These are phyloP conservation scores for Stagonosporopsis tanaceti DNA, from an alignment of 2,329 filamentous ascomycete species.

Conservation along the genomic window DNA sequence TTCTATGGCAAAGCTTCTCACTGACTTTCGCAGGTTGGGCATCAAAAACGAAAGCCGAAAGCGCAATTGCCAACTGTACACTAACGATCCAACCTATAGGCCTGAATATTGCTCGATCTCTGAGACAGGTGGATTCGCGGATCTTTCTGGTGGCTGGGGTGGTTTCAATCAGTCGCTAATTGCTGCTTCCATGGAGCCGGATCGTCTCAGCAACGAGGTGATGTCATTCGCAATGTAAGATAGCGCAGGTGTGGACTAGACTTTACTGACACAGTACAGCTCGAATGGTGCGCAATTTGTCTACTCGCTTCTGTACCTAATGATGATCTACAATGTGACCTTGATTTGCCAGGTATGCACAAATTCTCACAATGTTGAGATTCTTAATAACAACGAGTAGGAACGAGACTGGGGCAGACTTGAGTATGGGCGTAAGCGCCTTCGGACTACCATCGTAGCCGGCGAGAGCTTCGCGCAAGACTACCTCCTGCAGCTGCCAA, in stretches of 20 bases:
- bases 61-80: constrained; percentile 12
- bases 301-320: constrained; percentile 42
- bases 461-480: constrained; percentile 37
- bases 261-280: constrained; percentile 16
- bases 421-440: constrained; percentile 31
- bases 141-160: constrained; percentile 33
- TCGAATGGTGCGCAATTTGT: constrained; percentile 44
- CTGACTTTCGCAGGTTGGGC: constrained; percentile 1
- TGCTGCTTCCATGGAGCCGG: constrained; percentile 24
- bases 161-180: constrained; percentile 35
- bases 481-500: constrained; percentile 44
- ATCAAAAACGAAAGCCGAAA: constrained; percentile 10
- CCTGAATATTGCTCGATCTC: constrained; percentile 3
- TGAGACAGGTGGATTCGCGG: constrained; percentile 11
- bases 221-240: constrained; percentile 36
- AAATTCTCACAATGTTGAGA: not conserved
- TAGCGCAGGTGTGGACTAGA: not conserved
- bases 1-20: not conserved
- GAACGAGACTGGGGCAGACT: constrained; percentile 43
- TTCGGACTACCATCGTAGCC: constrained; percentile 41
- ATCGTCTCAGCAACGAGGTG: constrained; percentile 33
- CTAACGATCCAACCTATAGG: not conserved
- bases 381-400: constrained; percentile 2
- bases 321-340: constrained; percentile 45
- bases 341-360: constrained; percentile 28